Base-by-base conservation (phyloP, 2,329 filamentous ascomycete genomes). In the Aspergillus puulaauensis region DNA sequence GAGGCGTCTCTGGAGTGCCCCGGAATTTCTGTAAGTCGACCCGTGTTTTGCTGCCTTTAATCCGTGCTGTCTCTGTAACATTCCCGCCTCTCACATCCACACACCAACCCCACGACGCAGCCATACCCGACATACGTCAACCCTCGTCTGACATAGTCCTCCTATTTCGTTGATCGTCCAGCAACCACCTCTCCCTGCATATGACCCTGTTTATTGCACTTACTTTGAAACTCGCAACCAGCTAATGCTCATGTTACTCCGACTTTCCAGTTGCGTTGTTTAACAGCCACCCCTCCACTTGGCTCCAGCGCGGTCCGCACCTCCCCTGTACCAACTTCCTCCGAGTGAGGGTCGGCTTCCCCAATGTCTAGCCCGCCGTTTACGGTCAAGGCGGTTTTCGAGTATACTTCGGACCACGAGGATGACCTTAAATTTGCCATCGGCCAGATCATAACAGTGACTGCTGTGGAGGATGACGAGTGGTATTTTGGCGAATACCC, bases 321-420 rank as follows among this genome's bases (percentile, higher is more conserved):
- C 41, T 48, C 52, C 27, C 21, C 52, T 44, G 21, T 47, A 48
- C 52, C 52, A 54, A 52, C 35, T 39, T 56, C 50, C 62, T 65
- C 63, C 62, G 64, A 58, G 66, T 59, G 61, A 59, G 61, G 64
- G 58, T 54, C 66, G 66, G 64, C 64, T 64, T 61, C 65, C 79
- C 83, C 76, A 73, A 93, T 93, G 89, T 81, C 88, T 75, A 76
- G 74, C 61, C 82, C 82, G 68, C 86, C 87, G 60, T 97, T 96
- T 83, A 96, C 91, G 79, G 95, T 99, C 81, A 96, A 93, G 83
- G 91, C 95, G 67, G 79, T 98, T 72, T 99, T 90, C 81, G 93
- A 98, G 75, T 99, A 99, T 80, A 82, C 84, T 73, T 98, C 95
- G 66, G 85, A 86, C 61, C 93, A 99, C 75, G 92, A 96, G 67